Base-by-base conservation (phyloP, 169 alveolate species). In the Cyclospora cayetanensis region DNA sequence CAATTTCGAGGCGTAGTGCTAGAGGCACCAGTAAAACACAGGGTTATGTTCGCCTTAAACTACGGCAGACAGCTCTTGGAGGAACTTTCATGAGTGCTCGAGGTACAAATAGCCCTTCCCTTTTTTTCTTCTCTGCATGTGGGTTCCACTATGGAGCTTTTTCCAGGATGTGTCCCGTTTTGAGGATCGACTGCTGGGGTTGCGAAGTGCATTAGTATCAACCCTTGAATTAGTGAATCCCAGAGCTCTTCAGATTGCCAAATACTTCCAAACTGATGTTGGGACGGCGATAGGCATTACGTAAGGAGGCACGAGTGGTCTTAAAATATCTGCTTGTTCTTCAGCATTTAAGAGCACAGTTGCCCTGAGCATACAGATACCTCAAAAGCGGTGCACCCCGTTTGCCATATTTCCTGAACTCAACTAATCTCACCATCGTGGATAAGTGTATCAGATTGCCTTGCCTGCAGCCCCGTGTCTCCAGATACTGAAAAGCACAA, bases 391-490 rank as follows among this genome's bases (percentile, higher is more conserved):
- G 39, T 60, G 37, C 31, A 11, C 27, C 31, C 12, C 74, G 20
- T 20, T 0, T 22, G 20, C 39, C 37, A 60, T 11, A 31, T 22
- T 35, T 79, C n/a, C 20, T 37, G 27, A 34, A 7, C 22, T 18
- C 72, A 20, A 18, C 88, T 18, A 46, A 0, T 66, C 25, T 27
- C 2, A 25, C 35, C 9, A 15, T 39, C 31, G 34, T 37, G 25
- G 35, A 37, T 0, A 37, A 50, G 11, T 46, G 25, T 46, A 46
- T 22, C 20, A 46, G 60, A 12, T 46, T 46, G 20, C 20, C 66
- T 7, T 52, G 50, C 89, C 18, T 52, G 74, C 89, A 80, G 89
- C n/a, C 76, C 89, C 4, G 89, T 74, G 27, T 52, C 89, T 52
- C 89, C 89, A 3, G 89, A 80, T 80, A 80, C 12, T 5, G 53